Evolutionary conservation across 192 early-diverging fungal species (phyloP).

Genomic region (Piromyces sp.): DNA sequence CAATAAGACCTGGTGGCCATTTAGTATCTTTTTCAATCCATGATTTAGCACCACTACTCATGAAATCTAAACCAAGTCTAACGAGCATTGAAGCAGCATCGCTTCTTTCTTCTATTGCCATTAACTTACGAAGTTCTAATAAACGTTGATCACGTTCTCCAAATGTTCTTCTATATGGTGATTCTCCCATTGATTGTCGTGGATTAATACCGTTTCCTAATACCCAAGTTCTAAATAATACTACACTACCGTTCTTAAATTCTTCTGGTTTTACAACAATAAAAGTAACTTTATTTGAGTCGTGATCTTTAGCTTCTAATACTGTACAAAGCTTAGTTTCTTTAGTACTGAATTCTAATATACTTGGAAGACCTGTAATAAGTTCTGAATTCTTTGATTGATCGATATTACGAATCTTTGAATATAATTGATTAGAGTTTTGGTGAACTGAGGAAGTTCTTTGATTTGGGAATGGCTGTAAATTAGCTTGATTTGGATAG

Average conservation of each 20-base stretch:
- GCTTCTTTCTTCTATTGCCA: not conserved
- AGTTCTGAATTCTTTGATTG: constrained; percentile 23
- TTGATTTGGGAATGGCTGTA: constrained; percentile 2
- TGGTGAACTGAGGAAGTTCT: constrained; percentile 14
- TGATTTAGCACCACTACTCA: constrained; percentile 16
- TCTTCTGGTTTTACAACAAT: constrained; percentile 28
- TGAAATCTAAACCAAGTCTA: constrained; percentile 22
- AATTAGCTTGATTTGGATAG: not conserved
- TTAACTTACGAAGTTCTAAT: constrained; percentile 6
- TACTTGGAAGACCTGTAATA: constrained; percentile 39
- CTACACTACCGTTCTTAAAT: constrained; percentile 78
- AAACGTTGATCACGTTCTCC: constrained; percentile 9
- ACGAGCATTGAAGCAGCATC: constrained; percentile 13
- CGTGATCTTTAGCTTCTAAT: constrained; percentile 1
- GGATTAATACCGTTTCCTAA: constrained; percentile 19
- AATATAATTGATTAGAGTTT: not conserved
- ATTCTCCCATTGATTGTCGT: not conserved
- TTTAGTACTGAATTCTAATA: constrained; percentile 20
- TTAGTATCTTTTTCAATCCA: constrained; percentile 2
- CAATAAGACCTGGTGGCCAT: constrained; percentile 29
- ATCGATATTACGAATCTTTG: constrained; percentile 14
- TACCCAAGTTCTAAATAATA: constrained; percentile 31
- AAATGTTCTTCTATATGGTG: constrained; percentile 6
- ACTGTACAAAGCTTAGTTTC: constrained; percentile 8
- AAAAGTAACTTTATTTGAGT: constrained; percentile 16